phyloP scores from a whole-genome alignment of 768 basidiomycete species.

The Tephrocybe sp. region DNA sequence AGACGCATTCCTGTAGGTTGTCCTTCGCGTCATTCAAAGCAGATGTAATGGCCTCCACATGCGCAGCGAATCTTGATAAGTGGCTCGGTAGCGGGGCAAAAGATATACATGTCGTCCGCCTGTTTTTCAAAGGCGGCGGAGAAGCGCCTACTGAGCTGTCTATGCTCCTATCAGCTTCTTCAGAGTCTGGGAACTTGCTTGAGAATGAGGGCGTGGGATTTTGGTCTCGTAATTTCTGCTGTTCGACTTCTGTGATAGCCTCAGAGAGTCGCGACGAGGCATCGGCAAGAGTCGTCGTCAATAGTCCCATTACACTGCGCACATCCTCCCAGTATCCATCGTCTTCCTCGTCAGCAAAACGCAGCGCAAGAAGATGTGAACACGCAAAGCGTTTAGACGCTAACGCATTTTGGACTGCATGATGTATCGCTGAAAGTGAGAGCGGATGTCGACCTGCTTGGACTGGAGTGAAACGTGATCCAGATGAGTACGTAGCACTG shows the following conservation, averaged over 20 bases:
- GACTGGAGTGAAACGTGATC: conserved; percentile 63
- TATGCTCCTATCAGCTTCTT: conserved; percentile 12
- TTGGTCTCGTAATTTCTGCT: conserved; percentile 47
- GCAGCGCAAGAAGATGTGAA: conserved; percentile 73
- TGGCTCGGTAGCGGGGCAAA: conserved; percentile 78
- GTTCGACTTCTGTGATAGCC: conserved; percentile 61
- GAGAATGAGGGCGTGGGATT: conserved; percentile 39
- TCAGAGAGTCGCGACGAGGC: conserved; percentile 59
- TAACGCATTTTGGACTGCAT: conserved; percentile 62
- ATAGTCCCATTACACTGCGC: conserved; percentile 64
- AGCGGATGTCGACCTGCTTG: conserved; percentile 63
- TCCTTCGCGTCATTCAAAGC: conserved; percentile 72
- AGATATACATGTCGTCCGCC: conserved; percentile 27
- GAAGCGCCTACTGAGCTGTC: not conserved
- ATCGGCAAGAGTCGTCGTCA: conserved; percentile 67
- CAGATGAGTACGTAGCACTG: conserved; percentile 35
- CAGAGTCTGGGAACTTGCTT: conserved; percentile 2
- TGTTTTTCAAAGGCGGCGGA: conserved; percentile 2
- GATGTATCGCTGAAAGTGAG: conserved; percentile 60
- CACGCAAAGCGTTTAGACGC: conserved; percentile 75
- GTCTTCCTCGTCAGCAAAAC: conserved; percentile 70
- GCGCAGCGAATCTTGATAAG: conserved; percentile 65
- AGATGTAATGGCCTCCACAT: conserved; percentile 66
- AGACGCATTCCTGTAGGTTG: conserved; percentile 61
- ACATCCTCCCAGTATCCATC: conserved; percentile 86